Base-by-base conservation (phyloP, 2,329 filamentous ascomycete species). In the Cercospora janseana region DNA sequence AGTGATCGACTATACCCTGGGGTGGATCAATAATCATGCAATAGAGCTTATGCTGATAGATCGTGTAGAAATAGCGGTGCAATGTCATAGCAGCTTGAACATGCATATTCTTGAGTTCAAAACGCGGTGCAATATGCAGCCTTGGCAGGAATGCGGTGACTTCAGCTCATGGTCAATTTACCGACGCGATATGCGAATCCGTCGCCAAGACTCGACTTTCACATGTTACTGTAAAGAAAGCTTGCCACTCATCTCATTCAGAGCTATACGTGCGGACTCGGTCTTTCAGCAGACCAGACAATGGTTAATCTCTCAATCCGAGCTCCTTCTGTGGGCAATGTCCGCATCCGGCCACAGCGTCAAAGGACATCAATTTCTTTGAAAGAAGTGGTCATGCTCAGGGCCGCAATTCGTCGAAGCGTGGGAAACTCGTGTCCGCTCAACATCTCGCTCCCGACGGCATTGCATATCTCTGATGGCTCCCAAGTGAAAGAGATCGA, bases 1-100 rank as follows among this genome's bases (percentile, higher is more conserved):
- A 59, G 57, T 59, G 49, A n/a, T 23, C 23, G 20, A 21, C 26
- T 8, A 2, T 13, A 23, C 35, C 35, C 12, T 12, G 20, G 23
- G n/a, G 35, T 24, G 35, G 16, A 15, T 23, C 6, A 38, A 15
- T 12, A 18, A 13, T 23, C n/a, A 13, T 23, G 12, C 15, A 20
- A 13, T 13, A 13, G 26, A 13, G 4, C 23, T 2, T 8, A 38
- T 38, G 20, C 35, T 38, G 35, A 38, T 38, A 38, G 35, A 38
- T n/a, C 23, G 10, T 9, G 35, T 38, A 38, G 35, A 38, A 18
- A 8, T 38, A 38, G 35, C 35, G 35, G 26, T 38, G 26, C 20
- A 38, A 23, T 12, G 20, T 12, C 16, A 38, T 38, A 23, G 26
- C 26, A 38, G 35, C 35, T 20, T 38, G 15, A 23, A 7, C 35